Conservation (phyloP, 2,329 filamentous ascomycete species). For the Cryphonectria carpinicola region DNA sequence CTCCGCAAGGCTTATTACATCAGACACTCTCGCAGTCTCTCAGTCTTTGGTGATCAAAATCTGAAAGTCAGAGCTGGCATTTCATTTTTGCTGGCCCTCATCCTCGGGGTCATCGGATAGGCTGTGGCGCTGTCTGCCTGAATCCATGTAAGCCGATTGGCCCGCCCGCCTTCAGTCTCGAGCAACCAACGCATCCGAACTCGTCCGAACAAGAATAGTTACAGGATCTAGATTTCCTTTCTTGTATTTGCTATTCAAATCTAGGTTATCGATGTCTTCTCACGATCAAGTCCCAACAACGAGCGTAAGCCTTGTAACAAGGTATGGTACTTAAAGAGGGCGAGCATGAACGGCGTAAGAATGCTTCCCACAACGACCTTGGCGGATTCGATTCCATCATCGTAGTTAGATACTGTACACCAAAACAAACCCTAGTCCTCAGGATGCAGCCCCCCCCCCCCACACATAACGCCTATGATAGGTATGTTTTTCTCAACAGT, state of each 20-base stretch:
- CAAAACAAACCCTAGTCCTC: not conserved
- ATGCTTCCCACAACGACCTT: not conserved
- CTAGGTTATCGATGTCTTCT: not conserved
- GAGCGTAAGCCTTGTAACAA: not conserved
- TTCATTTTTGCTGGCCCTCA: not conserved
- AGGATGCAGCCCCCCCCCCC: not conserved
- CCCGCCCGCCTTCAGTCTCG: not conserved
- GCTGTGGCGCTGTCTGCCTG: not conserved
- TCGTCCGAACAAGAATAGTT: not conserved
- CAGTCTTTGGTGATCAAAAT: not conserved
- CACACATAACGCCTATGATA: not conserved
- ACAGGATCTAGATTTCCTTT: not conserved
- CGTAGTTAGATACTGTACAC: not conserved
- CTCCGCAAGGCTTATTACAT: no score
- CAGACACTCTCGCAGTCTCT: not conserved
- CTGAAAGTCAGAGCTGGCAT: not conserved
- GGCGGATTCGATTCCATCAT: not conserved
- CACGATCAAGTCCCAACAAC: not conserved
- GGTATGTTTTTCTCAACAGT: not conserved
- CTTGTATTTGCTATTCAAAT: not conserved
- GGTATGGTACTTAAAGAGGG: not conserved
- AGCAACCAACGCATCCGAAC: not conserved
- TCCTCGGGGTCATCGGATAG: not conserved
- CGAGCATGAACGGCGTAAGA: not conserved
- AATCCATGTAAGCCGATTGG: conserved; percentile 19